Conservation (phyloP, 2,329 filamentous ascomycete species). For the Emergomyces pasteurianus region DNA sequence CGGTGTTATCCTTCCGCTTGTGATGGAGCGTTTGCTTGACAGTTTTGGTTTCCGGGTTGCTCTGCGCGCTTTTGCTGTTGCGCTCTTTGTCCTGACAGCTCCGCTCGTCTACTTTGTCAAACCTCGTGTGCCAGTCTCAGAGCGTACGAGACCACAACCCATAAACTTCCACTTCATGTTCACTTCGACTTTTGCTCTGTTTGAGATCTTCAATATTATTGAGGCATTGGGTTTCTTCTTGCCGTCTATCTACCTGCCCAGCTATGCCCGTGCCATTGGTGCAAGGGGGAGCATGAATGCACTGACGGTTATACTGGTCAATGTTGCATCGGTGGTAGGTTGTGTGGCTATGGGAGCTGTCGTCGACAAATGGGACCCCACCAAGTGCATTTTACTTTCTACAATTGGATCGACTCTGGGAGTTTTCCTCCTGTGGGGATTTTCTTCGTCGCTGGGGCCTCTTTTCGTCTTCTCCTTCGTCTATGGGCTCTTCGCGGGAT, state of each 20-base stretch:
- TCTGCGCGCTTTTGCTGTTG: constrained; percentile 15
- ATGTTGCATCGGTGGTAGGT: constrained; percentile 21
- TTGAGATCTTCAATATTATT: constrained; percentile 33
- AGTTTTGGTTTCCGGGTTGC: constrained; percentile 16
- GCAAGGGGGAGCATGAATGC: constrained; percentile 14
- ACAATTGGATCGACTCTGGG: constrained; percentile 29
- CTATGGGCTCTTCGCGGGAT: constrained; percentile 35
- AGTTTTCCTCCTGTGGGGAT: constrained; percentile 37
- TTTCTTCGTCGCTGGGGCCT: constrained; percentile 29
- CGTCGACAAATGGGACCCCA: constrained; percentile 31
- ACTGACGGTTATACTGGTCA: constrained; percentile 18
- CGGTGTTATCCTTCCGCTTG: constrained; percentile 20
- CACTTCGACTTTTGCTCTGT: constrained; percentile 31
- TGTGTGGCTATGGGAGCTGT: constrained; percentile 22
- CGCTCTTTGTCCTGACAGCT: constrained; percentile 27
- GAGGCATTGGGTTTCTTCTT: constrained; percentile 26
- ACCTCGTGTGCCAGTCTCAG: constrained; percentile 15
- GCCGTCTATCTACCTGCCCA: constrained; percentile 26
- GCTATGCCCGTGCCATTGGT: constrained; percentile 21
- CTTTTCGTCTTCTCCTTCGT: constrained; percentile 31
- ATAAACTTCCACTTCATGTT: constrained; percentile 24
- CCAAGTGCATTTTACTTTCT: constrained; percentile 28
- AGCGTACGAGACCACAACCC: constrained; percentile 5
- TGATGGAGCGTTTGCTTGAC: constrained; percentile 18
- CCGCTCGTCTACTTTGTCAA: constrained; percentile 23